phyloP scores from a whole-genome alignment of 1,284 basidiomycete species.

The Moesziomyces antarcticus region DNA sequence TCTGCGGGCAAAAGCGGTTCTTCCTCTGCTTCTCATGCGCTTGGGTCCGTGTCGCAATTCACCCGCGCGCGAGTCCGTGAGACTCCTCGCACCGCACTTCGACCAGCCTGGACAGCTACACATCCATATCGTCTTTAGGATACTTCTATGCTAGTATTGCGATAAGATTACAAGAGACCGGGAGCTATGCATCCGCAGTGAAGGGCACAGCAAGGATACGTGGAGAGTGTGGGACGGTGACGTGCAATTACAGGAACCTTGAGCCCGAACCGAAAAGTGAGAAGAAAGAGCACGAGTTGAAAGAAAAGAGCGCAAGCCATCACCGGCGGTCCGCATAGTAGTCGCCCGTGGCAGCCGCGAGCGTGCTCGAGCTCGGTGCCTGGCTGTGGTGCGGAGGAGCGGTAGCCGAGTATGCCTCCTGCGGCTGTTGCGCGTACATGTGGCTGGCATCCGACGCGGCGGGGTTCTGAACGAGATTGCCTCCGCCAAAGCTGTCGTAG shows the following conservation, averaged over 20 bases:
- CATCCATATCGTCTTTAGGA: no score
- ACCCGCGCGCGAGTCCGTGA: no score
- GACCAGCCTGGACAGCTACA: no score
- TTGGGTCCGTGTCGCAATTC: no score
- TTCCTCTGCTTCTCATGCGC: no score
- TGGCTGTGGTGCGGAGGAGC: conserved; percentile 20
- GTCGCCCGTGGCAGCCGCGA: conserved; percentile 33
- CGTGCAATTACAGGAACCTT: conserved; percentile 8
- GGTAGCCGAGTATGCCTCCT: conserved; percentile 9
- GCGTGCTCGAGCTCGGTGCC: conserved; percentile 31
- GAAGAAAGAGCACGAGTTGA: neutral
- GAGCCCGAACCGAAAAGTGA: neutral
- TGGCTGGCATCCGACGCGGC: conserved; percentile 5
- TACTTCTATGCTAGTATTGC: neutral
- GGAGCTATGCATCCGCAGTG: neutral
- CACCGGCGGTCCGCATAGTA: conserved; percentile 31
- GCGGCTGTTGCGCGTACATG: conserved; percentile 16
- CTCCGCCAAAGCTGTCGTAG: conserved; percentile 28
- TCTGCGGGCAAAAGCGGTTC: no score
- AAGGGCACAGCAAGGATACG: neutral
- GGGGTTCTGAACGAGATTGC: conserved; percentile 8
- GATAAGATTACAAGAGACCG: conserved; percentile 1
- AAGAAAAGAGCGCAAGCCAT: neutral
- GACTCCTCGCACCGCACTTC: no score
- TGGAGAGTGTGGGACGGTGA: neutral